Base-by-base conservation (phyloP, 2,329 filamentous ascomycete genomes). In the Juglanconis sp. region DNA sequence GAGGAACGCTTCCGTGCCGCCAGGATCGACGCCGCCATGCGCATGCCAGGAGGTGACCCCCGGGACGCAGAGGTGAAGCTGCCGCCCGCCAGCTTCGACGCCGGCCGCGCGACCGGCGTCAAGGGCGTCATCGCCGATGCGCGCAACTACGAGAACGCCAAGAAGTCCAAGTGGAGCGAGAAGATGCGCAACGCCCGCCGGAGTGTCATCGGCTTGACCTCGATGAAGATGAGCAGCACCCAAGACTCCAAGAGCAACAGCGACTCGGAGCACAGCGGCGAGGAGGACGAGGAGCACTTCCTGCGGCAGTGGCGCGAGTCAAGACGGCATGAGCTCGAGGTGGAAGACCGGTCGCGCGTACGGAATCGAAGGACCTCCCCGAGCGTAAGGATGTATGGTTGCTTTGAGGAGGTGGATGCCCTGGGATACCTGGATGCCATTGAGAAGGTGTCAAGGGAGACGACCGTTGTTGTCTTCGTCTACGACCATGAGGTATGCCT, bases 401-500 rank as follows among this genome's bases (percentile, higher is more conserved):
- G 83, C 11, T 78, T 98, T 64, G 89, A 93, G 63, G 83, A 86
- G 61, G 95, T 98, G 1, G 93, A 98, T 78, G 94, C 92, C 7
- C 80, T 89, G 65, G 95, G 93, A 17, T 99, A 96, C 69, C 83
- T 99, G n/a, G 93, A 98, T 74, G 93, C 94, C 58, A 92, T 98
- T 67, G 95, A 99, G 77, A 95, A 92, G 76, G 91, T 94, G 4
- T 81, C 87, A 44, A 77, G 87, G 52, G 90, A 94, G 51, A 94
- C 91, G 0, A 84, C 90, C 3, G 93, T 98, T 2, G 89, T 97
- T 2, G 95, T 99, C 34, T 96, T 94, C 76, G 92, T 99, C 65
- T 95, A 92, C 73, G 92, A 97, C 70, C 84, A 90, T 63, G 84
- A 90, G 80, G 92, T 96, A 84, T 72, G 86, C 54, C 34, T 72